Percentiles rank a stretch among this genome's conserved stretches.
phyloP scores from a whole-genome alignment of 78 protist genomes.

The Dictyostelium firmibasis region DNA sequence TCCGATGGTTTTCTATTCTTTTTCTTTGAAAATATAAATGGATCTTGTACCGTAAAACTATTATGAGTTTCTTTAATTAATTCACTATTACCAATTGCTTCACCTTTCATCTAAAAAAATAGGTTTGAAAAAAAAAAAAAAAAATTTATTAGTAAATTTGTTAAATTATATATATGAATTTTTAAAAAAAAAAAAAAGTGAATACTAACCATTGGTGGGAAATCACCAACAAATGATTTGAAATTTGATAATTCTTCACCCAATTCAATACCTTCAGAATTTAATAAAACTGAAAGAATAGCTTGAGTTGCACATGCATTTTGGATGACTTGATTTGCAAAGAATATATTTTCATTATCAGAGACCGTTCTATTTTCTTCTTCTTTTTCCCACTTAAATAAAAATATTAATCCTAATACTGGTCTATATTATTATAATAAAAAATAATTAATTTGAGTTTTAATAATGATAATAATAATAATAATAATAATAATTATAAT shows the following conservation, averaged over 20 bases:
- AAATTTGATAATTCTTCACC: constrained; percentile 89
- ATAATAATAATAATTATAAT: not conserved
- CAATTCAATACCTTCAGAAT: constrained; percentile 85
- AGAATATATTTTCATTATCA: constrained; percentile 80
- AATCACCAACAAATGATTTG: constrained; percentile 85
- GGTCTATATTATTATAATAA: constrained; percentile 58
- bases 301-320: constrained; percentile 99
- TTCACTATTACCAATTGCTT: constrained; percentile 90
- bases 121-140: not conserved
- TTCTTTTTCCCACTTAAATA: constrained; percentile 93
- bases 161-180: no score
- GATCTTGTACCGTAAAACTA: constrained; percentile 90
- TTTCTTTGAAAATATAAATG: constrained; percentile 64
- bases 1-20: constrained; percentile 79
- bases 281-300: constrained; percentile 94
- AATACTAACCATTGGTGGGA: constrained; percentile 79
- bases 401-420: constrained; percentile 94
- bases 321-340: constrained; percentile 93
- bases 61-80: constrained; percentile 89
- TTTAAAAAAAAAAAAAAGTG: not conserved
- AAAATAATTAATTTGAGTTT: no score
- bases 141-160: not conserved
- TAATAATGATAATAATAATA: not conserved
- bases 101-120: constrained; percentile 82
- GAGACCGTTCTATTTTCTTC: constrained; percentile 22